These are phyloP conservation scores for Gloeopeniophorella convolvens DNA, from an alignment of 768 basidiomycete species.

Conservation along the genomic window DNA sequence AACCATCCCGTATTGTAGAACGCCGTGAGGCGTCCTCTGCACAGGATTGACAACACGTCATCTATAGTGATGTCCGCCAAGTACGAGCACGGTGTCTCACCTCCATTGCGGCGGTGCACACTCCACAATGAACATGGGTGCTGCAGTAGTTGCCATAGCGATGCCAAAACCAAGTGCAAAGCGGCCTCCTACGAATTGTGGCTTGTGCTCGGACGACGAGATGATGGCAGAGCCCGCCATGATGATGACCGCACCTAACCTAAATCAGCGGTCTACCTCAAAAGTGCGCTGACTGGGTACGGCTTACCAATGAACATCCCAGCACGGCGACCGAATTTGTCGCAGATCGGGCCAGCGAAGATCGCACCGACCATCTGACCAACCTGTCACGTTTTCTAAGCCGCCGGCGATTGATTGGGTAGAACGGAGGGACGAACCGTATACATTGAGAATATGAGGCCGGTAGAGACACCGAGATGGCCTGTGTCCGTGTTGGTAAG, in stretches of 20 bases:
- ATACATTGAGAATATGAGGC: conserved; percentile 5
- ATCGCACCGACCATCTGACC: conserved; percentile 1
- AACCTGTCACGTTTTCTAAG: no score
- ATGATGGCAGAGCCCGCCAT: conserved; percentile 1
- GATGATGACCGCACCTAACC: not conserved
- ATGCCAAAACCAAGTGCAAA: conserved; percentile 3
- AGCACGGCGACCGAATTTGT: conserved; percentile 3
- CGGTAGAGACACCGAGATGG: not conserved
- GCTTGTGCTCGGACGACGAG: not conserved
- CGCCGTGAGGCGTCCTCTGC: not conserved
- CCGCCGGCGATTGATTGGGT: no score
- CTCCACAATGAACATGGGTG: conserved; percentile 1
- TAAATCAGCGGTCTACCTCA: no score
- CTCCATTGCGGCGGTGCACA: conserved; percentile 4
- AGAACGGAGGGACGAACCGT: not conserved
- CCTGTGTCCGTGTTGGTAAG: not conserved
- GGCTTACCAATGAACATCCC: conserved; percentile 5
- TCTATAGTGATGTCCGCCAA: not conserved
- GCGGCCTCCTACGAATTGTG: conserved; percentile 1
- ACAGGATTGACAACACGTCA: no score
- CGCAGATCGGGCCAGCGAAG: conserved; percentile 1
- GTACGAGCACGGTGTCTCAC: not conserved
- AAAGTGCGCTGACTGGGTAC: no score
- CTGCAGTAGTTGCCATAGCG: conserved; percentile 2
- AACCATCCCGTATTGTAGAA: conserved; percentile 6